phyloP scores from a whole-genome alignment of 129 eudicot genomes.

The Kitagawia praeruptora region DNA sequence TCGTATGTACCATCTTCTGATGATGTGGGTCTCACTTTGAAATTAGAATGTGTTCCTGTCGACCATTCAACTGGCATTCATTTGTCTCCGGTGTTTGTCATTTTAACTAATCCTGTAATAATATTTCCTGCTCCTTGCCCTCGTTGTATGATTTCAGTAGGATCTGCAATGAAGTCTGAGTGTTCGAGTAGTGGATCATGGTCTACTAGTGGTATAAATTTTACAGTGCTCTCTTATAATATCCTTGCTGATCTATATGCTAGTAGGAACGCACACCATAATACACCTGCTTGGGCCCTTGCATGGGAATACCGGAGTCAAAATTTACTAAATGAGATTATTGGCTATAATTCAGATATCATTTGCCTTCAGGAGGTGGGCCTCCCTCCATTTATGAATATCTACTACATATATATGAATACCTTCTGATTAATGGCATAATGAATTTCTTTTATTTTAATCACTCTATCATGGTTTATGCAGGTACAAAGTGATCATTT shows the following conservation, averaged over 20 bases:
- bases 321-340: constrained; percentile 15
- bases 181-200: constrained; percentile 1
- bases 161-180: background rate
- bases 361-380: constrained; percentile 20
- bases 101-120: constrained; percentile 14
- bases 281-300: constrained; percentile 16
- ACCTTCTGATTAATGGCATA: background rate
- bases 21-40: constrained; percentile 10
- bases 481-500: constrained; percentile 22
- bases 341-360: constrained; percentile 14
- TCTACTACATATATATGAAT: background rate
- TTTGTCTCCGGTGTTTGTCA: constrained; percentile 13
- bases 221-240: constrained; percentile 16
- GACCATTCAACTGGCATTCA: constrained; percentile 8
- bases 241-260: constrained; percentile 17
- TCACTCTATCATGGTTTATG: background rate
- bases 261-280: constrained; percentile 6
- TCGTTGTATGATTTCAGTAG: constrained; percentile 18
- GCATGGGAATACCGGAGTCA: constrained; percentile 15
- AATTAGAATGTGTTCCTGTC: constrained; percentile 9
- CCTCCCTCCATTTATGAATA: background rate
- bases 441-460: background rate
- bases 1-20: constrained; percentile 13
- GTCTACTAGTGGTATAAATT: background rate
- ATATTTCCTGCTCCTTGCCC: constrained; percentile 14